Conservation (phyloP, 1,284 basidiomycete species). For the Neonothopanus nambi region DNA sequence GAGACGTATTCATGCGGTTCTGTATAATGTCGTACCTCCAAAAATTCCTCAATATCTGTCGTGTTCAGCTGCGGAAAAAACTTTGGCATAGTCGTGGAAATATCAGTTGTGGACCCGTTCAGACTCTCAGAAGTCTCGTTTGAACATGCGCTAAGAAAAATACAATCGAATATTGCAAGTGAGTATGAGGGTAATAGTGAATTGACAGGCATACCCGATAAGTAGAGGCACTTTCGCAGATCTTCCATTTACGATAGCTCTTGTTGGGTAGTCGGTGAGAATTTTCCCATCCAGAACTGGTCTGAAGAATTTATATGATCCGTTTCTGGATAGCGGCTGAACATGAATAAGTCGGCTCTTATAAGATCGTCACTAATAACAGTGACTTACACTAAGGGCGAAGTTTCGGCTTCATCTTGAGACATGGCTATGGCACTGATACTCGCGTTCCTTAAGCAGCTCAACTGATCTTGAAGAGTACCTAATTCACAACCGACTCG, state of each 20-base stretch:
- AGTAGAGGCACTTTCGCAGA: conserved; percentile 53
- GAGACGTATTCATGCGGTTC: conserved; percentile 18
- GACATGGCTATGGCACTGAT: conserved; percentile 51
- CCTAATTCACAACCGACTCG: conserved; percentile 47
- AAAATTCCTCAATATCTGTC: conserved; percentile 37
- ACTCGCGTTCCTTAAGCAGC: conserved; percentile 48
- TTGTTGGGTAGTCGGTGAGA: conserved; percentile 48
- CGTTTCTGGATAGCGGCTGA: conserved; percentile 23
- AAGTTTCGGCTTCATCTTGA: conserved; percentile 44
- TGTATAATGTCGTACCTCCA: conserved; percentile 28
- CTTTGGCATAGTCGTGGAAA: conserved; percentile 34
- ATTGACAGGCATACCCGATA: conserved; percentile 44
- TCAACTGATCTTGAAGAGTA: conserved; percentile 35
- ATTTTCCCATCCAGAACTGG: conserved; percentile 50
- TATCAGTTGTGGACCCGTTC: conserved; percentile 20
- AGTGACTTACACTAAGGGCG: neutral
- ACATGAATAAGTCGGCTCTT: too few relatives aligned
- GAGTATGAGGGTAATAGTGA: neutral
- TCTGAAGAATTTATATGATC: conserved; percentile 38
- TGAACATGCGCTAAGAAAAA: conserved; percentile 35
- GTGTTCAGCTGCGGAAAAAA: conserved; percentile 49
- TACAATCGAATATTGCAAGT: neutral
- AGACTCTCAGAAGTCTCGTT: conserved; percentile 53
- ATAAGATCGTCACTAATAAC: neutral
- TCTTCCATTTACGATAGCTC: conserved; percentile 40